Base-by-base conservation (phyloP, 2,329 filamentous ascomycete species). In the Aspergillus cejpii region DNA sequence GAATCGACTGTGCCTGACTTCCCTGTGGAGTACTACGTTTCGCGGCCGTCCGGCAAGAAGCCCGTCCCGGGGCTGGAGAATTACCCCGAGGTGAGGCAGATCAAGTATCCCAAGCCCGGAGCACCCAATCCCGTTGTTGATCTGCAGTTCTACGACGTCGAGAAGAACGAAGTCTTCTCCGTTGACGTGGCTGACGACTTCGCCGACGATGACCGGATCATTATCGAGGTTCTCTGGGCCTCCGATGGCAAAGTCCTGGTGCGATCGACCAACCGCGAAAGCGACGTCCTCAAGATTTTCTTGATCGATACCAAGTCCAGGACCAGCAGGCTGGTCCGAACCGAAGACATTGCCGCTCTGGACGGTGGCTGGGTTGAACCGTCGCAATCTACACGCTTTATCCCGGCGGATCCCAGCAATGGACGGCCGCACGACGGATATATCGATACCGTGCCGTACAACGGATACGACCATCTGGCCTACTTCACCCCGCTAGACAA, bases 291-390 rank as follows among this genome's bases (percentile, higher is more conserved):
- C 62, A 88, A 87, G 52, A 82, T 96, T 20, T 81, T 94, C 5
- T 74, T 97, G 5, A 81, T 97, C 44, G 87, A 98, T 61, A 85
- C 92, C 4, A 69, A 73, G 17, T 71, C 75, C 2, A 83, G 88
- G 38, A 81, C 78, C 15, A 90, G 87, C 23, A 85, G 84, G 64
- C 84, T 86, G 0, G 81, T 96, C 38, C 78, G 91, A 51, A 84
- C 82, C 15, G 78, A 87, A 39, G 81, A 98, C 64, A 81, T 96
- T 39, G 79, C 81, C 52, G 76, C 84, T 45, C 74, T 96, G n/a
- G 92, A 98, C 63, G 90, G 90, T 17, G 94, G 92, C 26, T 98
- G 92, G 92, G 91, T 96, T 57, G 92, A 98, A 68, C 87, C 95
- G 33, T 87, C 88, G 1, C 84, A 95, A 57, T 80, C 84, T 33